Conservation (phyloP, 2,329 filamentous ascomycete genomes). For the Biscogniauxia marginata region DNA sequence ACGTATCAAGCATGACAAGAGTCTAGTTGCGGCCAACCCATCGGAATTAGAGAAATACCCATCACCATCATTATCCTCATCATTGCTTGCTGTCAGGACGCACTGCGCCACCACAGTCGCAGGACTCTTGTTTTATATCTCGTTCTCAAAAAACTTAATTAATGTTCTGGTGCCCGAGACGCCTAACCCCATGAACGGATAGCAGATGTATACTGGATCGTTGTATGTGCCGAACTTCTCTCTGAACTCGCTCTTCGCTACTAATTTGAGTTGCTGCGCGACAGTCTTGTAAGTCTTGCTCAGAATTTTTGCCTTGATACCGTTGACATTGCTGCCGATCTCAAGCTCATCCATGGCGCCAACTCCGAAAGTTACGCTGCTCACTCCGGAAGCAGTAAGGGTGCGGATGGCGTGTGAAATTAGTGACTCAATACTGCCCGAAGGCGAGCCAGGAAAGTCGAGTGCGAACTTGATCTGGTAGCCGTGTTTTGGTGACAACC, state of each 20-base stretch:
- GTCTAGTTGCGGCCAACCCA: not conserved
- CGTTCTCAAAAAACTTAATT: conserved; percentile 83
- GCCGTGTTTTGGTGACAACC: conserved; percentile 76
- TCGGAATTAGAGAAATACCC: not conserved
- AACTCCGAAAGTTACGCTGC: conserved; percentile 79
- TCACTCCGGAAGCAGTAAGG: conserved; percentile 56
- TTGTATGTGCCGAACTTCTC: conserved; percentile 85
- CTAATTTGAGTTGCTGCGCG: conserved; percentile 33
- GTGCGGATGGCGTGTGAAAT: conserved; percentile 56
- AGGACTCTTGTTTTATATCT: conserved; percentile 23
- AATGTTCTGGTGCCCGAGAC: conserved; percentile 81
- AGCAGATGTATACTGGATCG: conserved; percentile 86
- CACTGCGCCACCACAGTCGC: not conserved
- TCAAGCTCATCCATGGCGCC: conserved; percentile 74
- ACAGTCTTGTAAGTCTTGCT: conserved; percentile 75
- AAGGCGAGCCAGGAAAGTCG: conserved; percentile 85
- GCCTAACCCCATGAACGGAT: conserved; percentile 81
- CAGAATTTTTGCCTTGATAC: conserved; percentile 76
- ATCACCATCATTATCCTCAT: not conserved
- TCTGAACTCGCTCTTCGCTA: conserved; percentile 84
- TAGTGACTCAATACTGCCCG: conserved; percentile 80
- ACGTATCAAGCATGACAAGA: not conserved
- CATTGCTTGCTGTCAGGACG: not conserved
- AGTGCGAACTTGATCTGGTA: conserved; percentile 97
- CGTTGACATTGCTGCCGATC: conserved; percentile 78